Percentiles rank a stretch among this genome's conserved stretches.
These are phyloP conservation scores for Yamadazyma siamensis DNA, from an alignment of 1,139 yeast genomes.

Conservation along the genomic window DNA sequence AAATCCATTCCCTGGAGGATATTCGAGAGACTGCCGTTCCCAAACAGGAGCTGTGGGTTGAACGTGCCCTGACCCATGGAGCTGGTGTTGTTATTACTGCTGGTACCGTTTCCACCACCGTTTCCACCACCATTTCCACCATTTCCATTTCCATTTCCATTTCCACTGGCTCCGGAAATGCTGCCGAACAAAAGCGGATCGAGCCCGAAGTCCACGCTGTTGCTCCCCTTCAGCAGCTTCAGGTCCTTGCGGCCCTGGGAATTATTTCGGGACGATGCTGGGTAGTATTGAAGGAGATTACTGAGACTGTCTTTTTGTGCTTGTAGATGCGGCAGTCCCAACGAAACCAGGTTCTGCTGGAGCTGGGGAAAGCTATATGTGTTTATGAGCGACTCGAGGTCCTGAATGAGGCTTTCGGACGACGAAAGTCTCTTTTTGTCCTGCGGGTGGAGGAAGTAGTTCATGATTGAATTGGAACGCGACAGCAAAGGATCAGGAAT, in stretches of 20 bases:
- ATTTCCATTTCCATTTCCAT: not conserved
- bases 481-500: too few species aligned
- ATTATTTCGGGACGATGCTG: constrained; percentile 11
- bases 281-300: constrained; percentile 22
- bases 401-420: constrained; percentile 27
- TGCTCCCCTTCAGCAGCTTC: constrained; percentile 19
- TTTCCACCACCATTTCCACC: not conserved
- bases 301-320: constrained; percentile 37
- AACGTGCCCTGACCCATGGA: too few species aligned
- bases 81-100: too few species aligned
- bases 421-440: constrained; percentile 21
- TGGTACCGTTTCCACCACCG: constrained; percentile 1
- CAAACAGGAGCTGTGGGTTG: too few species aligned
- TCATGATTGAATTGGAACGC: constrained; percentile 42
- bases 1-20: constrained; percentile 39
- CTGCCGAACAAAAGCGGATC: constrained; percentile 10
- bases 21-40: constrained; percentile 33
- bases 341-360: constrained; percentile 1
- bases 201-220: constrained; percentile 25
- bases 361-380: constrained; percentile 4
- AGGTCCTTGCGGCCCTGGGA: constrained; percentile 13
- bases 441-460: constrained; percentile 19
- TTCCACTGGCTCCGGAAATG: constrained; percentile 17
- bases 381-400: constrained; percentile 34
- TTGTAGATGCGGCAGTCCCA: constrained; percentile 1